These are phyloP conservation scores for Lipomyces yamadae DNA, from an alignment of 805 yeast species.

Conservation along the genomic window DNA sequence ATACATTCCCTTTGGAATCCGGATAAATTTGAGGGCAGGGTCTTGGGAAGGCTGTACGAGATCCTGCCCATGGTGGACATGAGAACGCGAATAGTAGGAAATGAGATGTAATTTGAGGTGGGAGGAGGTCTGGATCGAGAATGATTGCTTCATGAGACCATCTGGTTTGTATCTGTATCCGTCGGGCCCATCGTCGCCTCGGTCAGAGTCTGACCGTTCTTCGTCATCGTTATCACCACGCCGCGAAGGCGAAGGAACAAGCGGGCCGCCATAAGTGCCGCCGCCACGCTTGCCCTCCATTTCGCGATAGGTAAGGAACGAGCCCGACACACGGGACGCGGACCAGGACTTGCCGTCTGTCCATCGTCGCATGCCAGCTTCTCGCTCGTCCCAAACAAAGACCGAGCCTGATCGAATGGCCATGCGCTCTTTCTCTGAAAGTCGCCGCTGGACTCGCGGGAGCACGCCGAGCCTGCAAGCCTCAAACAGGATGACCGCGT, in stretches of 20 bases:
- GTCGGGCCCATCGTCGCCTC: slow-evolving; percentile 38
- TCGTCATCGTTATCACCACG: slow-evolving; percentile 12
- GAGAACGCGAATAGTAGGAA: slow-evolving; percentile 53
- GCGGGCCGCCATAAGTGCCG: slow-evolving; percentile 34
- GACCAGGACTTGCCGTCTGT: slow-evolving; percentile 78
- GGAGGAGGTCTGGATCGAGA: slow-evolving; percentile 58
- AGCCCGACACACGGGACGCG: slow-evolving; percentile 70
- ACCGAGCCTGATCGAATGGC: slow-evolving; percentile 63
- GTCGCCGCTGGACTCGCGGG: slow-evolving; percentile 63
- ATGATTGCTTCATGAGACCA: slow-evolving; percentile 69
- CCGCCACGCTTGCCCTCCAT: slow-evolving; percentile 50
- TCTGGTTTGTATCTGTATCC: slow-evolving; percentile 52
- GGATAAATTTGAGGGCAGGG: slow-evolving; percentile 46
- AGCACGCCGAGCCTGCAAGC: slow-evolving; percentile 63
- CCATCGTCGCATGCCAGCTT: slow-evolving; percentile 76
- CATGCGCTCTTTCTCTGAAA: slow-evolving; percentile 60
- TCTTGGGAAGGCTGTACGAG: slow-evolving; percentile 55
- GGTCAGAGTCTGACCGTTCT: slow-evolving; percentile 19
- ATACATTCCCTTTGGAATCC: slow-evolving; percentile 48
- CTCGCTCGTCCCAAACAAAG: slow-evolving; percentile 73
- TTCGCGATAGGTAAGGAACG: slow-evolving; percentile 66
- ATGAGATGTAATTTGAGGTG: slow-evolving; percentile 65
- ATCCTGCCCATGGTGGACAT: slow-evolving; percentile 41
- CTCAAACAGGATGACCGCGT: slow-evolving; percentile 68
- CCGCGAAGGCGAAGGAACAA: slow-evolving; percentile 12